These are phyloP conservation scores for Shiraia sp. DNA, from an alignment of 2,329 filamentous ascomycete genomes.

Conservation along the genomic window DNA sequence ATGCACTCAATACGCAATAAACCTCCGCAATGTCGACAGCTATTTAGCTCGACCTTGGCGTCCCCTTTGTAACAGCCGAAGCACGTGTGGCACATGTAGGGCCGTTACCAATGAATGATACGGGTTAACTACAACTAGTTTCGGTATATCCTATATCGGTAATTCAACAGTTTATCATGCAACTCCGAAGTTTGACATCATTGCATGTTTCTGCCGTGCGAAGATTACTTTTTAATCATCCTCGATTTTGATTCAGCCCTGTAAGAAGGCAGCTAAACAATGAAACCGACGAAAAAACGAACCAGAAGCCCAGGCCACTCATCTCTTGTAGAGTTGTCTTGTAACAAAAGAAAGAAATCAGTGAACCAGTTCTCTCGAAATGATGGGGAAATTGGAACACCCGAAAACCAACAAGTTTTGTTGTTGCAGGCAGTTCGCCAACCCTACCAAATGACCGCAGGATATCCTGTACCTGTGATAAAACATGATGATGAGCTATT, in stretches of 20 bases:
- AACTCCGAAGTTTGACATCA: too few relatives aligned
- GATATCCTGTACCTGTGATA: slow-evolving; percentile 54
- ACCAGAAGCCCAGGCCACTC: slow-evolving; percentile 13
- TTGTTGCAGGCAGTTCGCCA: slow-evolving; percentile 56
- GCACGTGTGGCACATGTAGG: slow-evolving; percentile 4
- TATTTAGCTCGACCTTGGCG: slow-evolving; percentile 9
- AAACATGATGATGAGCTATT: slow-evolving; percentile 59
- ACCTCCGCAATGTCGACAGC: slow-evolving; percentile 26
- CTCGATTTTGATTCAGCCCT: neutral
- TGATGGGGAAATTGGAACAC: slow-evolving; percentile 3
- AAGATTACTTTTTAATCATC: neutral
- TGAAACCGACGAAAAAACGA: slow-evolving; percentile 18
- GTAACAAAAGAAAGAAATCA: slow-evolving; percentile 7
- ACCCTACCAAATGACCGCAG: slow-evolving; percentile 52
- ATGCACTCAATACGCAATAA: slow-evolving; percentile 23
- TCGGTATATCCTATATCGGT: slow-evolving; percentile 1
- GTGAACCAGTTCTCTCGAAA: slow-evolving; percentile 14
- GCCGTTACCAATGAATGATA: neutral
- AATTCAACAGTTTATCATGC: slow-evolving; percentile 1
- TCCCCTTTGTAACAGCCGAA: slow-evolving; percentile 2
- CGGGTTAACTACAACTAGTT: neutral
- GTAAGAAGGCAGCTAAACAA: neutral
- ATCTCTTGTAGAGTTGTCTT: neutral
- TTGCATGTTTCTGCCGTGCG: neutral
- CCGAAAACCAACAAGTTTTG: slow-evolving; percentile 51